Percentiles rank a stretch among this genome's conserved stretches.
Evolutionary conservation across 495 filamentous ascomycete genomes (phyloP).

Genomic region (Hypoxylon perforatum): DNA sequence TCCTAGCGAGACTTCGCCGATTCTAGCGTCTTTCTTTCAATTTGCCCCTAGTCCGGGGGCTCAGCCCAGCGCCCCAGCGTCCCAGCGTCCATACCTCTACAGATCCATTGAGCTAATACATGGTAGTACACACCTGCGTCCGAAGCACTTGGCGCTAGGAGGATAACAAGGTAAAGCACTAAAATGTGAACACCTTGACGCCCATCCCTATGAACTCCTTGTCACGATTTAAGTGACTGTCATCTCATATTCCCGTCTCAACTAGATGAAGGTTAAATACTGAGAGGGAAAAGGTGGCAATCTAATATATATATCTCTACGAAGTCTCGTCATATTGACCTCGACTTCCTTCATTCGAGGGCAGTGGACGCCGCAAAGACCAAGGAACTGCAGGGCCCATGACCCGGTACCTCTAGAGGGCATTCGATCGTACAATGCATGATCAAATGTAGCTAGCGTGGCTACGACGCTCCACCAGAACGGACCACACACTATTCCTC

Average conservation of each 20-base stretch:
- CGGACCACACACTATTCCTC: conserved; percentile 5
- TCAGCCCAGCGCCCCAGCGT: conserved; percentile 5
- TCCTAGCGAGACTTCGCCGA: conserved; percentile 16
- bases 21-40: conserved; percentile 30
- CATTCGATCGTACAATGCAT: conserved; percentile 39
- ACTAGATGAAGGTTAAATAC: conserved; percentile 8
- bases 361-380: conserved; percentile 20
- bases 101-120: background rate
- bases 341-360: conserved; percentile 1
- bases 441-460: conserved; percentile 38
- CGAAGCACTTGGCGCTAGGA: conserved; percentile 5
- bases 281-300: conserved; percentile 1
- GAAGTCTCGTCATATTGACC: background rate
- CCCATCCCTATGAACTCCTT: conserved; percentile 9
- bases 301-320: conserved; percentile 15
- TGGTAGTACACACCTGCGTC: background rate
- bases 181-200: background rate
- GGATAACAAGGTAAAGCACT: conserved; percentile 29
- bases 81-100: too few species aligned
- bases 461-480: conserved; percentile 11
- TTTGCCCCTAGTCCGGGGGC: background rate
- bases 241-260: conserved; percentile 17
- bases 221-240: conserved; percentile 11
- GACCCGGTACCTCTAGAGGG: conserved; percentile 24
- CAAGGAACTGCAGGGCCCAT: conserved; percentile 23